Conservation (phyloP, 129 eudicot genomes). For the Pittosporum tobira region DNA sequence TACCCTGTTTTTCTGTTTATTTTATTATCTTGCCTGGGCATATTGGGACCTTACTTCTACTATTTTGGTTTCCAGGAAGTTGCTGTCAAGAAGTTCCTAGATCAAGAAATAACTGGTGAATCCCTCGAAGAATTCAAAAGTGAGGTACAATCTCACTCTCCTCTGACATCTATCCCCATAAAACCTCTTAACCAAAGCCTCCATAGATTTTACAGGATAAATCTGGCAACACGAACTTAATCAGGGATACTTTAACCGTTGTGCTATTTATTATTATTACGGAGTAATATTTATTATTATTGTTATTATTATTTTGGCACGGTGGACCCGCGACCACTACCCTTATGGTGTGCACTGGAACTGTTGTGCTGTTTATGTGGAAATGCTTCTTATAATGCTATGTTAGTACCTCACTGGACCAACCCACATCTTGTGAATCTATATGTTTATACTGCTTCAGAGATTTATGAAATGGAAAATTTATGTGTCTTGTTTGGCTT, state of each 20-base stretch:
- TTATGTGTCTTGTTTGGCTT: slow-evolving; percentile 17
- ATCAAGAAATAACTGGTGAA: slow-evolving; percentile 78
- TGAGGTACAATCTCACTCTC: slow-evolving; percentile 50
- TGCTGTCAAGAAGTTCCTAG: slow-evolving; percentile 88
- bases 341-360: too few relatives aligned
- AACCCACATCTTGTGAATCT: not conserved
- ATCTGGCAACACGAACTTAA: not conserved
- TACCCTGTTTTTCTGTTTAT: not conserved
- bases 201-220: not conserved
- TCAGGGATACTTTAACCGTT: not conserved
- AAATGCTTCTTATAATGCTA: not conserved
- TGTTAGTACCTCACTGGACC: too few relatives aligned
- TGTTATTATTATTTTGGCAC: too few relatives aligned
- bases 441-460: not conserved
- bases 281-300: too few relatives aligned
- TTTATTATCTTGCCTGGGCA: slow-evolving; percentile 9
- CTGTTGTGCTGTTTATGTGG: not conserved
- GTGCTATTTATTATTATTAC: not conserved
- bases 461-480: not conserved
- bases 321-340: too few relatives aligned
- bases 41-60: slow-evolving; percentile 8
- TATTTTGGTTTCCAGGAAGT: slow-evolving; percentile 55
- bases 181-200: not conserved
- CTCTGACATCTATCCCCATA: not conserved
- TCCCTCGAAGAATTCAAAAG: slow-evolving; percentile 84